Evolutionary conservation across 768 basidiomycete genomes (phyloP), one percentile per base, ranked within the genome.

Genomic region (Suillus weaverae): DNA sequence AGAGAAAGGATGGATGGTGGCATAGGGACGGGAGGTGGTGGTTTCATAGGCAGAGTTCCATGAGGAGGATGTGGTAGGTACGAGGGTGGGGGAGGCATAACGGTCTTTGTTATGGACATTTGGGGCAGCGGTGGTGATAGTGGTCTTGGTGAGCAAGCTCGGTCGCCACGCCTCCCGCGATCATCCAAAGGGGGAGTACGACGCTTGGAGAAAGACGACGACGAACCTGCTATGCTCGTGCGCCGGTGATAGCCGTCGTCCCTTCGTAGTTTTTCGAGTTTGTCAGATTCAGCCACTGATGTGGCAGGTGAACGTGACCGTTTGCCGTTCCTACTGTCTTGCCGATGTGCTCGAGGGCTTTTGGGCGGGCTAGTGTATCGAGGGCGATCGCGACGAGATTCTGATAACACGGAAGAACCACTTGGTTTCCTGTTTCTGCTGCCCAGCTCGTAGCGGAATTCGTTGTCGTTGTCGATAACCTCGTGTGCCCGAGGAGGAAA

Each of bases 281-380:
- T 64, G 62, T 76, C 76, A 48, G 76, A 76, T 41, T 41, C 57
- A 26, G 64, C 50, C 6, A 64, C 16, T 13, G 75, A 77, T 39
- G 64, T 61, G 39, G 69, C 67, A 33, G 75, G 76, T 3, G 75
- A 76, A 59, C 64, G 65, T 14, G 60, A 67, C 26, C 62, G 65
- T 54, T 39, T 62, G 48, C 66, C 62, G 44, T 51, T 22, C 9
- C 35, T 56, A 8, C 66, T 55, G 66, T 46, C 67, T 70, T 14
- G 67, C 30, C 4, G 70, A 61, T 62, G 46, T 69, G 16, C 38
- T 62, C 54, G 62, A 35, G 62, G 35, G n/a, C 61, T 64, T 18
- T 4, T 36, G 22, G 62, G 14, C 1, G 61, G 62, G 20, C 32
- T 64, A 20, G 38, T 11, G 5, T 48, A 7, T 22, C 16, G 16